These are phyloP conservation scores for Barnettozyma siamensis DNA, from an alignment of 805 yeast species.

Conservation along the genomic window DNA sequence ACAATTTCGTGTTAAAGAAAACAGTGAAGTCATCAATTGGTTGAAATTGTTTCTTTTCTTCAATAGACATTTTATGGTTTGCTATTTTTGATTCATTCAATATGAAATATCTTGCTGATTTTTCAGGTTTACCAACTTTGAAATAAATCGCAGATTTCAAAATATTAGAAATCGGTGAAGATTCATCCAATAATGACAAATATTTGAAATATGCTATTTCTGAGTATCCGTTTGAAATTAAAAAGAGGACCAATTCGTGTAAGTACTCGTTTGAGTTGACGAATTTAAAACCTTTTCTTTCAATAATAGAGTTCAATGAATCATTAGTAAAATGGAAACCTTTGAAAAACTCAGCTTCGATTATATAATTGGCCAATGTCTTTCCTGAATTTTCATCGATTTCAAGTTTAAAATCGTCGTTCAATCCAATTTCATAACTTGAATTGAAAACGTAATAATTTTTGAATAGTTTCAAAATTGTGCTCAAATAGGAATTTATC, in stretches of 20 bases:
- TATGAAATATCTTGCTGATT: conserved; percentile 29
- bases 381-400: conserved; percentile 15
- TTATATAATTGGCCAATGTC: neutral
- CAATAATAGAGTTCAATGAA: conserved; percentile 12
- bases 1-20: conserved; percentile 27
- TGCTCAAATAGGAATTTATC: conserved; percentile 13
- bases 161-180: conserved; percentile 16
- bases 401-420: conserved; percentile 11
- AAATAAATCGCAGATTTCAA: conserved; percentile 21
- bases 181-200: conserved; percentile 12
- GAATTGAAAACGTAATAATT: conserved; percentile 16
- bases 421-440: conserved; percentile 15
- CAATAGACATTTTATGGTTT: conserved; percentile 16
- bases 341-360: conserved; percentile 8
- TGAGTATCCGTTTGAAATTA: conserved; percentile 12
- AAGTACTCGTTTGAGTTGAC: conserved; percentile 17
- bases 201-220: conserved; percentile 14
- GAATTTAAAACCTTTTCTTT: conserved; percentile 14
- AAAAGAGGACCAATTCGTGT: conserved; percentile 4
- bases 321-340: conserved; percentile 14
- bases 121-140: conserved; percentile 22
- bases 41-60: conserved; percentile 20
- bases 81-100: conserved; percentile 26
- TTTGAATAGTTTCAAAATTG: conserved; percentile 15
- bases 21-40: conserved; percentile 19